Conservation (phyloP, 805 yeast genomes). For the Yarrowia sp. region DNA sequence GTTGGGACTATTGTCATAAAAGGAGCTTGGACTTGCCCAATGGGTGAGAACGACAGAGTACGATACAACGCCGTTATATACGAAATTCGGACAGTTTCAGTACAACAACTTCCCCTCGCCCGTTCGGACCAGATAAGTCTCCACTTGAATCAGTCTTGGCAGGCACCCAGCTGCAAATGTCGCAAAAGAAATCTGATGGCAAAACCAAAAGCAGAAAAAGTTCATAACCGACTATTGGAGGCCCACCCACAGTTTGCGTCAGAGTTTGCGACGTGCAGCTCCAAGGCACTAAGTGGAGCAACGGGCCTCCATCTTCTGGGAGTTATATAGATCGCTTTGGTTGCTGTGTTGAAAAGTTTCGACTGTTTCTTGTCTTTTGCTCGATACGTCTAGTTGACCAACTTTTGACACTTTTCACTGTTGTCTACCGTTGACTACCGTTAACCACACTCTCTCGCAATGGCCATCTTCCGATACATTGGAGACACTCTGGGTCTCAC, state of each 20-base stretch:
- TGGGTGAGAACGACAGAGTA: too few species aligned
- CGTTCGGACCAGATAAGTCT: too few species aligned
- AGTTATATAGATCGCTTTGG: slow-evolving; percentile 20
- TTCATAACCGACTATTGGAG: neutral
- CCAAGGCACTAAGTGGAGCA: slow-evolving; percentile 1
- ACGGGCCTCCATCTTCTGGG: neutral
- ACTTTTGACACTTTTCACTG: too few species aligned
- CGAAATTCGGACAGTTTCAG: too few species aligned
- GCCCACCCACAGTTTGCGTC: slow-evolving; percentile 9
- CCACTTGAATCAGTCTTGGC: neutral
- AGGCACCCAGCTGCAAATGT: slow-evolving; percentile 14
- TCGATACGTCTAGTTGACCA: too few species aligned
- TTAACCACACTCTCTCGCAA: neutral
- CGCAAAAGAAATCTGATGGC: slow-evolving; percentile 2
- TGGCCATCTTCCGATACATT: slow-evolving; percentile 1
- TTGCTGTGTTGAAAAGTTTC: neutral
- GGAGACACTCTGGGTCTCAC: slow-evolving; percentile 36
- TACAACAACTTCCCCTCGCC: too few species aligned
- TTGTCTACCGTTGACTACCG: too few species aligned
- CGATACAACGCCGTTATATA: too few species aligned
- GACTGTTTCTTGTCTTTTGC: too few species aligned
- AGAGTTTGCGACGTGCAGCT: slow-evolving; percentile 20
- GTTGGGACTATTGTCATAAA: neutral
- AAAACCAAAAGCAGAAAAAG: neutral
- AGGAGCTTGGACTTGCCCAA: neutral